Evolutionary conservation across 441 rosid genomes (phyloP), one percentile per base, ranked within the genome.

Genomic region (Daphne laureola): DNA sequence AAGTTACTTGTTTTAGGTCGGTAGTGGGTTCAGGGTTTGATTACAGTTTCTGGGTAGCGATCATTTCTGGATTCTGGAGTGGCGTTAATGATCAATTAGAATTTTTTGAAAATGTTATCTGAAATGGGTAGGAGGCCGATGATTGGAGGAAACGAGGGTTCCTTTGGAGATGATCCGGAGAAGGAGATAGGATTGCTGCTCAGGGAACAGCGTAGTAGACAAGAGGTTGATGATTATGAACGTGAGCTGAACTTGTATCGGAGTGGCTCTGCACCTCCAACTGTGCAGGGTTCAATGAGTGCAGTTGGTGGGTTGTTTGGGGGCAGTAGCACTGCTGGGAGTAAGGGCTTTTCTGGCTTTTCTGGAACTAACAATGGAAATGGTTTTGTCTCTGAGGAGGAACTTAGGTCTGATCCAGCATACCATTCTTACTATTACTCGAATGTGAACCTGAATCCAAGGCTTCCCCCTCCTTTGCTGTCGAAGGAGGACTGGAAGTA

Each of bases 191-290:
- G 88, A 26, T 54, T 74, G 9, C 67, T 90, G 64, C 77, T 83
- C 14, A 73, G 83, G 1, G 92, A 87, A 62, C 93, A 83, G 72
- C 81, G 87, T 35, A 61, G 86, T 48, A 65, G 84, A 56, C 79
- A 77, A 53, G 91, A 86, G 48, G 79, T 82, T 8, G 84, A 78
- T 83, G 90, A 79, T 75, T 75, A 57, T 14, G 87, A 81, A 64
- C 67, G 76, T 41, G 98, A 93, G 73, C 83, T 89, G 5, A 87
- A 87, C 78, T 62, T 87, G 70, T 86, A 73, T 51, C 78, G 98
- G 64, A 84, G 97, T 67, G 98, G 98, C 59, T 89, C 97, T 64
- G 98, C 98, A 5, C 98, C 98, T 2, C 98, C 98, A 1, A 93
- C 98, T 2, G 93, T 89, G 18, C 92, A 93, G 67, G 98, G 97